Percentiles rank a stretch among this genome's conserved stretches.
Conservation (phyloP, 2,329 filamentous ascomycete species). For the Arthroderma uncinatum region DNA sequence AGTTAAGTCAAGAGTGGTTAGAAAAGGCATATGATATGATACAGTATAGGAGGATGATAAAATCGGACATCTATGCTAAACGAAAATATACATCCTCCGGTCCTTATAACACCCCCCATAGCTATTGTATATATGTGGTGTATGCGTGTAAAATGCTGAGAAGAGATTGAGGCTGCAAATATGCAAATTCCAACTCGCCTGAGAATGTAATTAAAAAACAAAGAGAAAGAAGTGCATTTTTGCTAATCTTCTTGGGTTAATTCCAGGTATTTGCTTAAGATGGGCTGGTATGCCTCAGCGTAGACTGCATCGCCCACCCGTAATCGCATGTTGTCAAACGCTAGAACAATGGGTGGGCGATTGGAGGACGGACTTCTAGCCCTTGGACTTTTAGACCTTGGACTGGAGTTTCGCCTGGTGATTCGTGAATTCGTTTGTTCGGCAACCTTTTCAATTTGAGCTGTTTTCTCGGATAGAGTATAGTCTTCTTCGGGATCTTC, state of each 20-base stretch:
- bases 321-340: slow-evolving; percentile 55
- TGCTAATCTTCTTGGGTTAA: too few relatives aligned
- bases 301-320: slow-evolving; percentile 48
- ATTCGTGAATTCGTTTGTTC: not conserved
- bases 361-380: not conserved
- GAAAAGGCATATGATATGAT: too few relatives aligned
- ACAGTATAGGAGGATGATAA: too few relatives aligned
- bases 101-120: not conserved
- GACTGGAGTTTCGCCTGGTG: not conserved
- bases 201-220: not conserved
- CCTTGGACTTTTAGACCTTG: not conserved
- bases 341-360: slow-evolving; percentile 46
- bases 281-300: slow-evolving; percentile 47
- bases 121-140: not conserved
- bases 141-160: not conserved
- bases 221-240: too few relatives aligned
- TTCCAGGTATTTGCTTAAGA: slow-evolving; percentile 42
- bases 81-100: too few relatives aligned
- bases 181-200: not conserved
- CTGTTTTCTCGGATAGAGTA: not conserved
- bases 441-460: not conserved
- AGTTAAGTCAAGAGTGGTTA: too few relatives aligned
- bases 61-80: too few relatives aligned
- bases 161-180: not conserved
- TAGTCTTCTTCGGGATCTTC: slow-evolving; percentile 2